These are phyloP conservation scores for Lodderomyces theae DNA, from an alignment of 1,139 yeast genomes.

Conservation along the genomic window DNA sequence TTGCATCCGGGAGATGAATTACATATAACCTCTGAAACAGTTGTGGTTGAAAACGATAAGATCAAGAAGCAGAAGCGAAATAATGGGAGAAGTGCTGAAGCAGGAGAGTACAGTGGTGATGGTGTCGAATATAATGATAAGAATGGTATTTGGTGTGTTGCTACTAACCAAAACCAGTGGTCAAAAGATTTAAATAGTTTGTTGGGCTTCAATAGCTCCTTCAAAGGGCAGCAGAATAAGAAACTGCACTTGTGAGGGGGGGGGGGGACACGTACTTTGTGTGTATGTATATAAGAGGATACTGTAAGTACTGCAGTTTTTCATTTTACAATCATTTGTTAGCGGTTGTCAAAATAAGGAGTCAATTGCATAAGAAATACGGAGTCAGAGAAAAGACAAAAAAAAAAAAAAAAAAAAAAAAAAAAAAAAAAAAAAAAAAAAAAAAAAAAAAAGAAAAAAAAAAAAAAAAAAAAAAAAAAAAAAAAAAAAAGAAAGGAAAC, in stretches of 20 bases:
- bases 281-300: no score
- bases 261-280: no score
- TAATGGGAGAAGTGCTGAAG: background rate
- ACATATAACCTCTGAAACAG: constrained; percentile 46
- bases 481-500: no score
- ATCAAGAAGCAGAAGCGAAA: constrained; percentile 2
- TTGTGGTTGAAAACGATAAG: constrained; percentile 7
- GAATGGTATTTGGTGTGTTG: constrained; percentile 86
- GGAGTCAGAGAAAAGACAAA: no score
- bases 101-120: background rate
- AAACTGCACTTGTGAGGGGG: constrained; percentile 10
- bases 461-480: no score
- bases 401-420: no score
- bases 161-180: constrained; percentile 85
- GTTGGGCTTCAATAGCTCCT: constrained; percentile 83
- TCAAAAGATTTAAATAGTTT: constrained; percentile 82
- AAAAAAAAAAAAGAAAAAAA: no score
- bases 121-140: constrained; percentile 20
- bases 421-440: no score
- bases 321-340: no score
- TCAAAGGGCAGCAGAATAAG: constrained; percentile 33
- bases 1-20: constrained; percentile 76
- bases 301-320: no score
- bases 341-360: no score
- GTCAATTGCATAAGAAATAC: no score